phyloP scores from a whole-genome alignment of 208 protist genomes.

The Leishmania tarentolae region DNA sequence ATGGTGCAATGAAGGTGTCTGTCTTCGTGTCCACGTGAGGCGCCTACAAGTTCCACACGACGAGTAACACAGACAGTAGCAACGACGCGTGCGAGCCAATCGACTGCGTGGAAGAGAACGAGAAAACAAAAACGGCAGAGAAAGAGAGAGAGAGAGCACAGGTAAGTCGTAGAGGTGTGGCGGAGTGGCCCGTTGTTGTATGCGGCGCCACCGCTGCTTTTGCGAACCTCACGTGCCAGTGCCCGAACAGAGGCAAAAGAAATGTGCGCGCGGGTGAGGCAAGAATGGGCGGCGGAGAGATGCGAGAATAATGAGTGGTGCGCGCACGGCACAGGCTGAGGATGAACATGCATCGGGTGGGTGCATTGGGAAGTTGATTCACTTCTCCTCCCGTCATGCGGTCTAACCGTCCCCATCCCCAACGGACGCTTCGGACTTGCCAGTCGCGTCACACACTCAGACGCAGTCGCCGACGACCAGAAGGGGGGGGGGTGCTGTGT shows the following conservation, averaged over 20 bases:
- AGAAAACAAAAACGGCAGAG: neutral
- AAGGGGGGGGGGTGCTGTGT: neutral
- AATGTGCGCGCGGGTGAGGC: neutral
- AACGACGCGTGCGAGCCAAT: neutral
- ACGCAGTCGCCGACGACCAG: neutral
- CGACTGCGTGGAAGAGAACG: neutral
- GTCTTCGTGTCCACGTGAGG: neutral
- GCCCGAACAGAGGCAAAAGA: neutral
- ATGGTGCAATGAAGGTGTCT: neutral
- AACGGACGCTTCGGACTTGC: too few species aligned
- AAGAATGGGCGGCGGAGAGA: neutral
- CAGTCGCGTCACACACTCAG: neutral
- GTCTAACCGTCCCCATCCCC: neutral
- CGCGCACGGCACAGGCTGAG: neutral
- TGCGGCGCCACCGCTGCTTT: conserved; percentile 1
- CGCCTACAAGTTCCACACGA: neutral
- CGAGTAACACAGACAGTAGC: neutral
- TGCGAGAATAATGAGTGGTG: neutral
- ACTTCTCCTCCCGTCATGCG: too few species aligned
- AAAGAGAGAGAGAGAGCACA: too few species aligned
- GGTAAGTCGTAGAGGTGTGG: neutral
- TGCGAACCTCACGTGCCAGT: neutral
- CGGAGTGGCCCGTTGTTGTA: neutral
- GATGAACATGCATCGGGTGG: neutral
- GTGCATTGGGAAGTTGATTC: neutral